phyloP scores from a whole-genome alignment of 2,329 filamentous ascomycete genomes.

The Onygena corvina region DNA sequence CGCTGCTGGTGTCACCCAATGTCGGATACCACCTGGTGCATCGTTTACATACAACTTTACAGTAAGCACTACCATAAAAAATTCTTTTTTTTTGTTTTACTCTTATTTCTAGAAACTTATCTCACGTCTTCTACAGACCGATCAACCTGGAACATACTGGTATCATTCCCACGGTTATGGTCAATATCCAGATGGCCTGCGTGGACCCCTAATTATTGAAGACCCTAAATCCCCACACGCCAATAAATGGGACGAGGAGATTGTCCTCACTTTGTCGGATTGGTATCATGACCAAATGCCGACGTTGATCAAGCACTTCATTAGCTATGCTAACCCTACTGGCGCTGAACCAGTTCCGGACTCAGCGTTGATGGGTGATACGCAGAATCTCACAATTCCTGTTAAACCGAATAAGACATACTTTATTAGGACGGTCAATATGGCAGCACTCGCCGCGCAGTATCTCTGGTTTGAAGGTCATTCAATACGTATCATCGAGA shows the following conservation, averaged over 20 bases:
- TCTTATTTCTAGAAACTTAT: background rate
- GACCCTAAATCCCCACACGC: constrained; percentile 42
- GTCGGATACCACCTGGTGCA: constrained; percentile 25
- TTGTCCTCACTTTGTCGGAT: constrained; percentile 52
- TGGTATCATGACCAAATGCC: constrained; percentile 53
- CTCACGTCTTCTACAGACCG: constrained; percentile 18
- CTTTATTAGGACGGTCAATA: constrained; percentile 57
- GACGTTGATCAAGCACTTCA: constrained; percentile 35
- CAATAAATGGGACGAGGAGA: constrained; percentile 46
- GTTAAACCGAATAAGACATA: constrained; percentile 59
- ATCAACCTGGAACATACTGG: constrained; percentile 23
- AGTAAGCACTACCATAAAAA: background rate
- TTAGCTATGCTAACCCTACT: constrained; percentile 40
- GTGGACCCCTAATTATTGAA: constrained; percentile 26
- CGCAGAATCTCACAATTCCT: constrained; percentile 44
- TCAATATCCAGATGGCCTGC: constrained; percentile 24
- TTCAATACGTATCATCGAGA: constrained; percentile 18
- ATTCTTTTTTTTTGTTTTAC: background rate
- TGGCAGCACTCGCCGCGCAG: constrained; percentile 44
- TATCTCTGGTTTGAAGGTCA: constrained; percentile 16
- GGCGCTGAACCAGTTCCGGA: constrained; percentile 54
- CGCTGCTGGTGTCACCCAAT: constrained; percentile 27
- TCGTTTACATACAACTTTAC: constrained; percentile 22
- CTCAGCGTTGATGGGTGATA: constrained; percentile 58
- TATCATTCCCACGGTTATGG: constrained; percentile 24